Evolutionary conservation across 2,329 filamentous ascomycete genomes (phyloP), one percentile per base, ranked within the genome.

Genomic region (Aspergillus sp.): DNA sequence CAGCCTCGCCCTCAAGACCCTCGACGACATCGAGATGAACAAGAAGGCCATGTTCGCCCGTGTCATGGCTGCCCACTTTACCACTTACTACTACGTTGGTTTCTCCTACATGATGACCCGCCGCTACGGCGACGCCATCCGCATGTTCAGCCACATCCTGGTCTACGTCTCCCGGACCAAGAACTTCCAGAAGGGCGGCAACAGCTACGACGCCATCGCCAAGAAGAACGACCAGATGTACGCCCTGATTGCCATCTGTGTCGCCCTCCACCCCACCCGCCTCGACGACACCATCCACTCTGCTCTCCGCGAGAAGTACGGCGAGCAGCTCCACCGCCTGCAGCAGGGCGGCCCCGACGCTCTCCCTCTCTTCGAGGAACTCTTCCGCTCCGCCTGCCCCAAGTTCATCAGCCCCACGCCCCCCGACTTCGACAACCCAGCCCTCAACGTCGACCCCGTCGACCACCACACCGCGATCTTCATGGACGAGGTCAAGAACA

Each of bases 81-180:
- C 93, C 67, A 99, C 95, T 65, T 99, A 98, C 86, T 99, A 99
- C 87, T 98, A 98, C 77, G 93, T 99, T 63, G 95, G 95, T 68
- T 99, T 99, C 87, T 96, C 91, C 68, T 99, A 99, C 89, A 98
- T 99, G 93, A 99, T 99, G 95, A 96, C 98, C 91, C 92, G 95
- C 81, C 91, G 95, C 75, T 99, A 99, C 77, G 91, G 92, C 79
- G 95, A 99, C 79, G 95, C 95, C 77, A 97, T 99, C 81, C 92
- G 93, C 84, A 96, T 97, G 89, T 99, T 99, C 87, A 96, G 91
- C 84, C 95, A 99, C 85, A 99, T 99, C 78, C 87, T 99, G 70
- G 89, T 99, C 80, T 99, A 98, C 80, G 93, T 99, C 66, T 96
- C 92, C 68, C 86, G 95, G 71, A 99, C 95, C 74, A 99, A 99